Percentiles rank a stretch among this genome's conserved stretches.
Conservation (phyloP, 2,329 filamentous ascomycete genomes). For the Neopestalotiopsis clavispora region DNA sequence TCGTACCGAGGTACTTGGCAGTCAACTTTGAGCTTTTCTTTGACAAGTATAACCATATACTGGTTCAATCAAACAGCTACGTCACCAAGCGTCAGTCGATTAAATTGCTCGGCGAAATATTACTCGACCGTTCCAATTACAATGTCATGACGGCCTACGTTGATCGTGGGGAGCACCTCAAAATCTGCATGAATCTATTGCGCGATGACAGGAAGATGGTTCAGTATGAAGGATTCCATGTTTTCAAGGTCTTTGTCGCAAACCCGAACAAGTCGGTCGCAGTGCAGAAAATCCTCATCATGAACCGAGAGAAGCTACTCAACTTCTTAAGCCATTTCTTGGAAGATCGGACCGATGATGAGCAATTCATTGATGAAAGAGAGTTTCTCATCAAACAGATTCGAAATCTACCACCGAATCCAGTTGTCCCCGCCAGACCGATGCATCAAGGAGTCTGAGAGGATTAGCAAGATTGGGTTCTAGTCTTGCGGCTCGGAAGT, state of each 20-base stretch:
- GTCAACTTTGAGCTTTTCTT: constrained; percentile 96
- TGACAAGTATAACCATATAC: constrained; percentile 81
- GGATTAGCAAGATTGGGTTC: not conserved
- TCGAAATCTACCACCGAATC: constrained; percentile 65
- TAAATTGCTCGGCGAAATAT: constrained; percentile 92
- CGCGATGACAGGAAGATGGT: constrained; percentile 98
- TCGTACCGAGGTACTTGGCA: constrained; percentile 85
- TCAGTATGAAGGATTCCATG: constrained; percentile 98
- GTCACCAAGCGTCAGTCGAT: constrained; percentile 98
- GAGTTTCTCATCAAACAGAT: constrained; percentile 98
- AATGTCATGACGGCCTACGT: constrained; percentile 98
- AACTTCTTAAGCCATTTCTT: constrained; percentile 90
- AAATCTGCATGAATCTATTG: constrained; percentile 97
- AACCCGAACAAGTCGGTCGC: constrained; percentile 98
- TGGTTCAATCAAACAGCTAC: constrained; percentile 93
- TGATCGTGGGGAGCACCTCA: constrained; percentile 91
- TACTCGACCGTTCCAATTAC: constrained; percentile 95
- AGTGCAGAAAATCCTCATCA: constrained; percentile 93
- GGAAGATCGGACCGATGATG: constrained; percentile 93
- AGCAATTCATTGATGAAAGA: constrained; percentile 98
- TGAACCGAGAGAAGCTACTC: constrained; percentile 91
- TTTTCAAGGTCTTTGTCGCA: constrained; percentile 99
- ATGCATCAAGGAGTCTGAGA: constrained; percentile 30
- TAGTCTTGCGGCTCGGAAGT: not conserved
- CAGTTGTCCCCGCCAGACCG: constrained; percentile 56